phyloP scores from a whole-genome alignment of 768 basidiomycete genomes.

The Neoboletus magnificus region DNA sequence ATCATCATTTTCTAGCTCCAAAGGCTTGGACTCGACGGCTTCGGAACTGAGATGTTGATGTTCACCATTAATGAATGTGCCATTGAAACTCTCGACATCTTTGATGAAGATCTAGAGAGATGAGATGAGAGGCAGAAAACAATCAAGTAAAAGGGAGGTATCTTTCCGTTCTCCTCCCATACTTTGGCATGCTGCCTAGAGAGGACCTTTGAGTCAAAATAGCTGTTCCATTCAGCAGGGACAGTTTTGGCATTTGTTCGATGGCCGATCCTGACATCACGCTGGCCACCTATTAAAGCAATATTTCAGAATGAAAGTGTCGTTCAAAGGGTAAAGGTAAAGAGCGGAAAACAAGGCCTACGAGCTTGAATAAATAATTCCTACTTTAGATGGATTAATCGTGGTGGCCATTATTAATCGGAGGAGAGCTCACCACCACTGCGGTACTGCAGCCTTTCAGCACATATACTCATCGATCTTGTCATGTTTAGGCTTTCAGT shows the following conservation, averaged over 20 bases:
- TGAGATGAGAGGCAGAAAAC: conserved; percentile 6
- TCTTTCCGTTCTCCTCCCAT: conserved; percentile 93
- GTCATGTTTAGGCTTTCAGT: too few relatives aligned
- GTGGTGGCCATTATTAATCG: too few relatives aligned
- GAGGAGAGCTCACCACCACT: too few relatives aligned
- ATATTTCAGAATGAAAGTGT: conserved; percentile 93
- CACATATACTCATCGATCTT: too few relatives aligned
- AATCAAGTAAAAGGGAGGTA: conserved; percentile 30
- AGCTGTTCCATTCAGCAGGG: conserved; percentile 90
- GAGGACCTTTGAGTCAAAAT: conserved; percentile 94
- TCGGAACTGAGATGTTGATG: conserved; percentile 87
- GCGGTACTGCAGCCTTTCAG: too few relatives aligned
- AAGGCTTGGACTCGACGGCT: conserved; percentile 87
- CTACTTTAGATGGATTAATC: too few relatives aligned
- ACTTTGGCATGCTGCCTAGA: conserved; percentile 95
- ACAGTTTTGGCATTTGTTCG: conserved; percentile 96
- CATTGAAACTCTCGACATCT: conserved; percentile 97
- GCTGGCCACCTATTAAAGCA: conserved; percentile 59
- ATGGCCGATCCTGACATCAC: conserved; percentile 88
- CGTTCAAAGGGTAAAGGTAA: conserved; percentile 88
- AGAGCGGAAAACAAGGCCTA: conserved; percentile 42
- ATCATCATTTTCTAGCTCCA: conserved; percentile 92
- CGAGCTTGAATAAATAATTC: too few relatives aligned
- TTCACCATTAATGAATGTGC: conserved; percentile 97
- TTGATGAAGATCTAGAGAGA: conserved; percentile 85